A percentile compares a stretch with the other conserved stretches of the same genome.
phyloP scores from a whole-genome alignment of 192 early-diverging fungal species.

The Umbelopsis sp. region DNA sequence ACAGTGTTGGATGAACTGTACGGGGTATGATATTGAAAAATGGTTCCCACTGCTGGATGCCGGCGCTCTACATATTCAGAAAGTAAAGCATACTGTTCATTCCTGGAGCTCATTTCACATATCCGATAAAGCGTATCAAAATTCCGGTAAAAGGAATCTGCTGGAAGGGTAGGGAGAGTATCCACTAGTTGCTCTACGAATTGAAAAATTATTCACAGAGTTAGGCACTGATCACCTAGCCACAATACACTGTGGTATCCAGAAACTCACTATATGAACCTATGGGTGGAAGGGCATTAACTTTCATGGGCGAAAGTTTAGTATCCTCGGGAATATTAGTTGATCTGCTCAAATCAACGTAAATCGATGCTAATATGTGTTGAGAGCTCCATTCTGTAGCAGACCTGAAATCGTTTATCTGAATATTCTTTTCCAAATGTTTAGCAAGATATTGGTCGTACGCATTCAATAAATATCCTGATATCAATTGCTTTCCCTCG shows the following conservation, averaged over 20 bases:
- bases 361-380: background rate
- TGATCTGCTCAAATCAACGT: background rate
- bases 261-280: background rate
- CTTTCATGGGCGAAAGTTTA: background rate
- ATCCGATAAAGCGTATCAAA: conserved; percentile 26
- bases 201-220: background rate
- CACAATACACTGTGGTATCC: background rate
- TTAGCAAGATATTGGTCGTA: conserved; percentile 26
- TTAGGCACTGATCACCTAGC: background rate
- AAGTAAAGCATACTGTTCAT: conserved; percentile 29
- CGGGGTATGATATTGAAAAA: conserved; percentile 30
- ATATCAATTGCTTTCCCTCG: conserved; percentile 40
- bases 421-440: background rate
- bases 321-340: background rate
- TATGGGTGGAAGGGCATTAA: background rate
- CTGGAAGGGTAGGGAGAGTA: background rate
- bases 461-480: conserved; percentile 26
- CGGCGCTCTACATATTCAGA: conserved; percentile 41
- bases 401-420: background rate
- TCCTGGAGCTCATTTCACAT: conserved; percentile 12
- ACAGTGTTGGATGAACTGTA: background rate
- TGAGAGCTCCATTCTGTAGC: background rate
- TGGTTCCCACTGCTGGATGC: conserved; percentile 40
- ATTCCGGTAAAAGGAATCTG: conserved; percentile 28
- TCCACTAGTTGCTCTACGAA: background rate